These are phyloP conservation scores for Populus pruinosa DNA, from an alignment of 345 rosid genomes.

Conservation along the genomic window DNA sequence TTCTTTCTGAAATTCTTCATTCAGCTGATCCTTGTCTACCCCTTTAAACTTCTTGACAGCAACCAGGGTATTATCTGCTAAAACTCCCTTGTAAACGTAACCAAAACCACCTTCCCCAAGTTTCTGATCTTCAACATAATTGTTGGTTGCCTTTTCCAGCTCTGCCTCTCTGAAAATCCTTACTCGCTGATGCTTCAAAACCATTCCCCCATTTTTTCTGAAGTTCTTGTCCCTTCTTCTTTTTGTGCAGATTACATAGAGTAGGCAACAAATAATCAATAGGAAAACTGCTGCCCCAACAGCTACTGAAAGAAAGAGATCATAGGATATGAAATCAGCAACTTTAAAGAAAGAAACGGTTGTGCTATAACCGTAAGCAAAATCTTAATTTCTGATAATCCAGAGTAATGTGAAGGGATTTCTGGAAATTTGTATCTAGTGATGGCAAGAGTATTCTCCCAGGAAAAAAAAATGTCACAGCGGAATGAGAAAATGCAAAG, in stretches of 20 bases:
- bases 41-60: conserved; percentile 26
- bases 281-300: not conserved
- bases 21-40: conserved; percentile 8
- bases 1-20: conserved; percentile 25
- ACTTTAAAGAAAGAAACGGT: too few species aligned
- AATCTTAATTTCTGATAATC: too few species aligned
- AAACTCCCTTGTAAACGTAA: conserved; percentile 27
- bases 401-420: too few species aligned
- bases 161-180: conserved; percentile 31
- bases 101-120: conserved; percentile 34
- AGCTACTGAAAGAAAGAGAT: not conserved
- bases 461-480: too few species aligned
- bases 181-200: conserved; percentile 26
- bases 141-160: conserved; percentile 27
- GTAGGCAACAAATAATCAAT: not conserved
- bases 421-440: too few species aligned
- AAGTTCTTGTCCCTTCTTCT: conserved; percentile 20
- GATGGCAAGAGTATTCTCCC: too few species aligned
- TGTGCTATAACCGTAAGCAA: too few species aligned
- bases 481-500: too few species aligned
- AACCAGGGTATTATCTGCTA: conserved; percentile 5
- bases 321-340: too few species aligned
- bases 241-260: conserved; percentile 1
- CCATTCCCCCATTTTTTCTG: conserved; percentile 23
- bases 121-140: conserved; percentile 5